Evolutionary conservation across 371 early-diverging fungal genomes (phyloP), one percentile per base, ranked within the genome.

Genomic region (Saksenaea vasiformis): DNA sequence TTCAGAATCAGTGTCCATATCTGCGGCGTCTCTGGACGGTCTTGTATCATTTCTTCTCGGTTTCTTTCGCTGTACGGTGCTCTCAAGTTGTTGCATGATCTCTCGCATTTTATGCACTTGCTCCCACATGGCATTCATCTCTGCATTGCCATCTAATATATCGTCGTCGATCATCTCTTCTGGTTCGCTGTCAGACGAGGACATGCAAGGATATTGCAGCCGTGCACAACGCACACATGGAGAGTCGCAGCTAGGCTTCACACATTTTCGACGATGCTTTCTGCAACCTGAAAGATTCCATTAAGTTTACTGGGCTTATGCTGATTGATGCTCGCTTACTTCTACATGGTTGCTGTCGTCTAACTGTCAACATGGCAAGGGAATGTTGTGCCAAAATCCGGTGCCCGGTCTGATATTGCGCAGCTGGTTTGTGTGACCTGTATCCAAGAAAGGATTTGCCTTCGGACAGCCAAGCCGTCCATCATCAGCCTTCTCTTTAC

Each of bases 21-120:
- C 22, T 19, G 51, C 9, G 22, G n/a, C 51, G 51, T 3, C 24
- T 8, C 22, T 22, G 27, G 24, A 22, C 51, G 4, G 22, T n/a
- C 22, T 22, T 47, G 51, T 1, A 47, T 17, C 22, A n/a, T 2
- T 5, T 47, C 10, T 17, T 22, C 24, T n/a, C 17, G 24, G 9
- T 47, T n/a, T 4, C 19, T 22, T 9, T 47, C n/a, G 51, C 24
- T 47, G n/a, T 22, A 47, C 22, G 8, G 17, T 10, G 10, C n/a
- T 7, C 22, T 47, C 51, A 7, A 47, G 51, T 47, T 47, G 51
- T 10, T 22, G n/a, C 51, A 47, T 47, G 10, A 47, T 47, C 51
- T 47, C 51, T 47, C 10, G 51, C 51, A 47, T 47, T 22, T 47
- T n/a, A 5, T 47, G 51, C 10, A 47, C 51, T 47, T 47, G 51